phyloP scores from a whole-genome alignment of 2,329 filamentous ascomycete species.

The Microsporum ferrugineum region DNA sequence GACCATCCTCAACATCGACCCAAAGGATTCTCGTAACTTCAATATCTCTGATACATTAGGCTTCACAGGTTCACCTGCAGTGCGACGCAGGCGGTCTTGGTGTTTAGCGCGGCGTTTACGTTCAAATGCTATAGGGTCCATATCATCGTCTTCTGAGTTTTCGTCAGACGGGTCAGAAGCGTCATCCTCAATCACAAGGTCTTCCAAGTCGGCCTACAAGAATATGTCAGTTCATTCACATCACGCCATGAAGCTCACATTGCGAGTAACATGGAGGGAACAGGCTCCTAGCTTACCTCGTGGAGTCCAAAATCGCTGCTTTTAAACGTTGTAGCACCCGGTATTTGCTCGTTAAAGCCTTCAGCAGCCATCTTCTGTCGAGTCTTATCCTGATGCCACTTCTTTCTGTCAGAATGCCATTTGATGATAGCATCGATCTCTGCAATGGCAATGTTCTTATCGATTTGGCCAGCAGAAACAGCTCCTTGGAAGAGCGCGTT shows the following conservation, averaged over 20 bases:
- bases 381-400: constrained; percentile 97
- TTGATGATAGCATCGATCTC: constrained; percentile 80
- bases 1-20: constrained; percentile 69
- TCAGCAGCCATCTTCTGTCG: constrained; percentile 97
- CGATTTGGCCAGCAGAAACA: constrained; percentile 53
- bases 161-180: constrained; percentile 53
- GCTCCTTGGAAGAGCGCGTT: constrained; percentile 84
- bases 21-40: constrained; percentile 67
- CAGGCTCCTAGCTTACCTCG: constrained; percentile 40
- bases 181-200: constrained; percentile 69
- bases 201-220: constrained; percentile 58
- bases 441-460: constrained; percentile 58
- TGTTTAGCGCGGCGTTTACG: constrained; percentile 62
- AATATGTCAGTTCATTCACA: not conserved
- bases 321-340: constrained; percentile 51
- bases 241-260: not conserved
- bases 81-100: constrained; percentile 65
- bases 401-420: constrained; percentile 92
- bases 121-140: constrained; percentile 82
- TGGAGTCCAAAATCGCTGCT: constrained; percentile 84
- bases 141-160: constrained; percentile 62
- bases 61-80: constrained; percentile 74
- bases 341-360: constrained; percentile 33
- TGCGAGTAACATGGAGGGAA: not conserved
- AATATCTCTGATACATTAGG: constrained; percentile 66